Percentiles rank a stretch among this genome's conserved stretches.
Conservation (phyloP, 305 asterid species). For the Solanum hybrid region DNA sequence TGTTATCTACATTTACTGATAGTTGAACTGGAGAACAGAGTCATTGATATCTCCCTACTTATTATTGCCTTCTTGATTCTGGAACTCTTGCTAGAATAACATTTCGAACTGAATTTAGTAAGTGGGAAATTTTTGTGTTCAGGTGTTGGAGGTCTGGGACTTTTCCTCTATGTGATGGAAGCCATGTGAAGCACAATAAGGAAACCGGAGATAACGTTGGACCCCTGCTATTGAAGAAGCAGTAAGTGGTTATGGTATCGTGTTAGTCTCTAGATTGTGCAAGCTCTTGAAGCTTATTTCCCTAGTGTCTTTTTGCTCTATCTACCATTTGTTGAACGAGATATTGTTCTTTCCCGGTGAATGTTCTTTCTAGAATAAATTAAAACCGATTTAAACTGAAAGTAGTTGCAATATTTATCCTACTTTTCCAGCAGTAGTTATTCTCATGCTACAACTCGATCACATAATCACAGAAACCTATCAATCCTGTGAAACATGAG, state of each 20-base stretch:
- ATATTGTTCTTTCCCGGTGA: background rate
- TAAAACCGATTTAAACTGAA: background rate
- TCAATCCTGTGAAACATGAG: background rate
- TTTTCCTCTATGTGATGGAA: slow-evolving; percentile 83
- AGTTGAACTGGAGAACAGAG: background rate
- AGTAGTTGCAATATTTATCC: background rate
- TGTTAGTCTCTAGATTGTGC: background rate
- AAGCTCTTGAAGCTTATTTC: background rate
- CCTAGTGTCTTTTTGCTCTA: background rate
- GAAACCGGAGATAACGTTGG: slow-evolving; percentile 90
- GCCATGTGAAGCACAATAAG: slow-evolving; percentile 84
- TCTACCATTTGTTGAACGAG: background rate
- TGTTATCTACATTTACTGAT: background rate
- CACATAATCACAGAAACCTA: background rate
- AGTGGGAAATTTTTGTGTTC: slow-evolving; percentile 8
- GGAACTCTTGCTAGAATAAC: background rate
- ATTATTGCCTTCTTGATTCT: background rate
- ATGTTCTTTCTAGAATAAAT: background rate
- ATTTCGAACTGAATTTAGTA: background rate
- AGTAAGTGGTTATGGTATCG: slow-evolving; percentile 8
- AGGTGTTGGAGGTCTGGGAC: slow-evolving; percentile 97
- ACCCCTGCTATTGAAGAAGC: slow-evolving; percentile 74
- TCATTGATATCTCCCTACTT: background rate
- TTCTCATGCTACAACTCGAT: background rate
- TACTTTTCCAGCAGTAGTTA: background rate